Conservation (phyloP, 768 basidiomycete species). For the Tricholoma saponaceum region DNA sequence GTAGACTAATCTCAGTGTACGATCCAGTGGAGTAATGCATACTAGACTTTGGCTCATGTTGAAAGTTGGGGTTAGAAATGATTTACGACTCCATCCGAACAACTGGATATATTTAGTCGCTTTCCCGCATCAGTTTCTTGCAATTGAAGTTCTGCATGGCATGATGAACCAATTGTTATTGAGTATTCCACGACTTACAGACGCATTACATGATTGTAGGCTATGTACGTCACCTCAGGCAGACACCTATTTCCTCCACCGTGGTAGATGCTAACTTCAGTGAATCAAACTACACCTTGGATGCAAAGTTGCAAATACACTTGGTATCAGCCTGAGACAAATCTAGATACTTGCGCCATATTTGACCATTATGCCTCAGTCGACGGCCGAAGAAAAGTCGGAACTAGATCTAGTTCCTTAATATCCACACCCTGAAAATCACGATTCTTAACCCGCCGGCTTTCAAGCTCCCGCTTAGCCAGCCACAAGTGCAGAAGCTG, state of each 20-base stretch:
- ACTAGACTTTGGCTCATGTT: neutral
- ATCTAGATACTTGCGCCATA: neutral
- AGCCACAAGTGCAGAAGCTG: slow-evolving; percentile 67
- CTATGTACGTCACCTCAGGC: no score
- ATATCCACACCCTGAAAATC: slow-evolving; percentile 74
- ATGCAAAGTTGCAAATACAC: neutral
- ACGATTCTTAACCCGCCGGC: slow-evolving; percentile 60
- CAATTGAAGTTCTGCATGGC: no score
- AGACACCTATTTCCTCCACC: no score
- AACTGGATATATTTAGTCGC: no score
- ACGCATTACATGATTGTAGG: no score
- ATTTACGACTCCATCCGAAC: no score
- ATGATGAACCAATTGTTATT: no score
- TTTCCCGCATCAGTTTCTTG: no score
- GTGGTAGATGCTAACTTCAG: no score
- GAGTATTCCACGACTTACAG: no score
- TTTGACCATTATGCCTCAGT: neutral
- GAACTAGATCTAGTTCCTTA: slow-evolving; percentile 60
- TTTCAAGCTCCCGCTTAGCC: slow-evolving; percentile 67
- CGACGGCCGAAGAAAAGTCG: slow-evolving; percentile 11
- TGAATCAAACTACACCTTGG: no score
- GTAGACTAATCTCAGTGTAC: slow-evolving; percentile 46
- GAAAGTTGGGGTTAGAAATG: neutral
- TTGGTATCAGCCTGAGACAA: neutral
- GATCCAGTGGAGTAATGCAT: neutral